Evolutionary conservation across 179 eudicot genomes (phyloP), one percentile per base, ranked within the genome.

Genomic region (Silene coronaria): DNA sequence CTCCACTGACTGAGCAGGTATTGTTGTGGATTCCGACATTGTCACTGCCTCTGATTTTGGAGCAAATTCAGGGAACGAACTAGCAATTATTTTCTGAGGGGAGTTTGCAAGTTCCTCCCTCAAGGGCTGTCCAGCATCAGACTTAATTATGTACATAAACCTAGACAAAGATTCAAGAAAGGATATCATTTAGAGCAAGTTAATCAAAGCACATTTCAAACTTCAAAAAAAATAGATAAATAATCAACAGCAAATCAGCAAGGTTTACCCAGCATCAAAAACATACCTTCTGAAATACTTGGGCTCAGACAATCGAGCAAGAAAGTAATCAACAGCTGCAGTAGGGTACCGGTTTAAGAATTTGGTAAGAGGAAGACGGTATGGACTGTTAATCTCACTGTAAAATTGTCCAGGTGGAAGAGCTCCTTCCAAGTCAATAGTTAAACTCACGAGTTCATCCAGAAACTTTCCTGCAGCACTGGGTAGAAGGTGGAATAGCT

Each of bases 61-160:
- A 59, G 80, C 73, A 75, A 86, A 87, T 46, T 91, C 92, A 45
- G 93, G 87, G 67, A 96, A 93, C 26, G 91, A 96, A 83, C 88
- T 82, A 6, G 87, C 85, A 72, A 96, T 88, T 73, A 96, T 93
- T 81, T 93, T 93, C 74, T 86, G 92, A 28, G 99, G 97, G 28
- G 97, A 96, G 81, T 91, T 96, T 58, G 97, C 93, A 70, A 96
- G 97, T 85, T 96, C 99, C 80, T 96, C 99, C 78, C 99, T 85
- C 85, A 96, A 84, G 65, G 97, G 91, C 70, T 87, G 97, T 70
- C 99, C 99, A 86, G 96, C 99, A 84, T 96, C 97, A 72, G 99
- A 96, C 71, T 90, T 87, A 27, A 92, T 88, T 76, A 91, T 91
- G 81, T 96, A 96, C 96, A 96, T 91, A 79, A 95, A 95, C 89